Evolutionary conservation across 805 yeast species (phyloP), one percentile per base, ranked within the genome.

Genomic region (Saccharomycopsis sp.): DNA sequence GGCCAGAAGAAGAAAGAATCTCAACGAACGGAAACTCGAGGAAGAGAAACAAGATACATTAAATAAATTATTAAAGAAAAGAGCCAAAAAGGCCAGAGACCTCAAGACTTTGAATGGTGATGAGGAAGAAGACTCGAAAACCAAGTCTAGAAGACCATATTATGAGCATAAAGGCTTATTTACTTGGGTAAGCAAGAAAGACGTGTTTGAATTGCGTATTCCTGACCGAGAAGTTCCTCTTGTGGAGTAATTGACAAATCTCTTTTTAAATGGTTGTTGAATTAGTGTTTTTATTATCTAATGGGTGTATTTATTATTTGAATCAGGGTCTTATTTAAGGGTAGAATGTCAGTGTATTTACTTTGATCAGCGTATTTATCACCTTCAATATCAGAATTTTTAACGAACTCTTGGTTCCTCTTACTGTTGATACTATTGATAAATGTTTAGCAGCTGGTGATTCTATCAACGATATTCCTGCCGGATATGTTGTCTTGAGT

Each of bases 11-110:
- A 78, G 99, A 64, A 88, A 87, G 70, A 92, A 93, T 68, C 79
- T 90, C 66, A 84, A 86, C 64, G 91, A 86, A 66, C 86, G 86
- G 72, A 83, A 86, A 63, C 73, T 89, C 47, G 97, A 92, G 67
- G 97, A 89, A 70, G 98, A 94, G 71, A 94, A 94, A 69, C 82
- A 85, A 67, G 97, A 93, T 63, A 92, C 97, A 0, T 78, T 93
- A 63, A 93, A 93, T 70, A 89, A 89, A 69, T 75, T 93, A 63
- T 75, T 93, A 63, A 86, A 89, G 71, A 84, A 92, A 70, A 79
- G 97, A 63, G 97, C 97, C 0, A 83, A 82, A 53, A 87, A 87
- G 68, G 81, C 83, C 0, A 75, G 87, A 63, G 80, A 74, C 50
- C 68, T 65, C 2, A 70, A 68, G 34, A 51, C 60, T 2, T 61